phyloP scores from a whole-genome alignment of 2,329 filamentous ascomycete species.

The Exophiala spinifera region DNA sequence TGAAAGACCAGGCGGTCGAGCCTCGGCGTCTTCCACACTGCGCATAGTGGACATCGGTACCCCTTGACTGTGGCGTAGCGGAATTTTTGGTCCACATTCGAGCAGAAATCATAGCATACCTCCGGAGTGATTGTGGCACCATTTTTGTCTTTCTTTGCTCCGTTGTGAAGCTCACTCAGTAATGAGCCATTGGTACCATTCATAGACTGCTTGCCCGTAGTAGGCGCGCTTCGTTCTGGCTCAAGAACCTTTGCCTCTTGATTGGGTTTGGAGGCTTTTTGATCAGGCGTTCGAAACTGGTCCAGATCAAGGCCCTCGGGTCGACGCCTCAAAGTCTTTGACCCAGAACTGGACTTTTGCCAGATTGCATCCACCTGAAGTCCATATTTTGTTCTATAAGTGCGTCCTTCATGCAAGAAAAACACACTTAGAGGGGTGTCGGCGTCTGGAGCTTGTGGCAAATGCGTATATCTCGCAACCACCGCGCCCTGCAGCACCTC shows the following conservation, averaged over 20 bases:
- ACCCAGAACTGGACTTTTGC: slow-evolving; percentile 6
- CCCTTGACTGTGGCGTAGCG: slow-evolving; percentile 18
- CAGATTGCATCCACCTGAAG: slow-evolving; percentile 26
- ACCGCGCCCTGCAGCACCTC: slow-evolving; percentile 26
- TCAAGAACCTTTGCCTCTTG: not conserved
- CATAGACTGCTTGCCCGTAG: not conserved
- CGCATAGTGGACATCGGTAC: slow-evolving; percentile 26
- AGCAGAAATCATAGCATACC: slow-evolving; percentile 16
- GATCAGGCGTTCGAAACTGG: slow-evolving; percentile 6
- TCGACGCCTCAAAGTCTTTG: not conserved
- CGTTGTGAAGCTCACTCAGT: not conserved
- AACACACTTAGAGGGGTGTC: slow-evolving; percentile 27
- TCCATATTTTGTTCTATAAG: slow-evolving; percentile 29
- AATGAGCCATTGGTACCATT: not conserved
- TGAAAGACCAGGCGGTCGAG: slow-evolving; percentile 27
- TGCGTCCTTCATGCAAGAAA: slow-evolving; percentile 24
- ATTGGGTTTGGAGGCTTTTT: not conserved
- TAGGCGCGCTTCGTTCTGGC: too few species aligned
- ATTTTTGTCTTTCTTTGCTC: not conserved
- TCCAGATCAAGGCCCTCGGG: slow-evolving; percentile 15
- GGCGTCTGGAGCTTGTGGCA: slow-evolving; percentile 23
- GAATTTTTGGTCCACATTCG: slow-evolving; percentile 5
- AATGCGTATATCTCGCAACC: slow-evolving; percentile 25
- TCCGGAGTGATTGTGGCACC: slow-evolving; percentile 6
- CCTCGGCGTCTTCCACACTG: slow-evolving; percentile 6